phyloP scores from a whole-genome alignment of 306 rosid genomes.

The Corylus americana region DNA sequence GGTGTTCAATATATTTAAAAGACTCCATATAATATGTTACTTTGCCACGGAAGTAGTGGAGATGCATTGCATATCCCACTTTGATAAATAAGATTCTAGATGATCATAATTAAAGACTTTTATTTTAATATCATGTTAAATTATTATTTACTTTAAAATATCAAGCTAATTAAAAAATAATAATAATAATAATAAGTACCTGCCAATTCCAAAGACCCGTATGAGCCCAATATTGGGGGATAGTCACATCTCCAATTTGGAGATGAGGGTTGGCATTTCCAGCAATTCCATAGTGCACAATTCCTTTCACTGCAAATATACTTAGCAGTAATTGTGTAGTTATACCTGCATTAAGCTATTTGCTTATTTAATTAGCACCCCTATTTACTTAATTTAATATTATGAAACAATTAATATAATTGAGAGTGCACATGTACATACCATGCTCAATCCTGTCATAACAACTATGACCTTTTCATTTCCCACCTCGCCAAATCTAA shows the following conservation, averaged over 20 bases:
- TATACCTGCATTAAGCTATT: slow-evolving; percentile 70
- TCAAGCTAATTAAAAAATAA: no score
- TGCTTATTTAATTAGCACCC: neutral
- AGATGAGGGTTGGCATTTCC: slow-evolving; percentile 73
- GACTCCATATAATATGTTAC: no score
- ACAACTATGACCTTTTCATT: slow-evolving; percentile 54
- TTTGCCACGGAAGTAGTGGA: neutral
- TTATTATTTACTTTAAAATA: no score
- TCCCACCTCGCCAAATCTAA: slow-evolving; percentile 59
- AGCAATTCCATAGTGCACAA: slow-evolving; percentile 36
- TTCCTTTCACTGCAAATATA: slow-evolving; percentile 57
- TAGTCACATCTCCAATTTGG: slow-evolving; percentile 73
- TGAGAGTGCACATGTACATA: slow-evolving; percentile 16
- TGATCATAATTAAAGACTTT: no score
- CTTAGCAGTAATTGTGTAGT: slow-evolving; percentile 61
- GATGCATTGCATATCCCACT: no score
- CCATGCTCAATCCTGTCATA: slow-evolving; percentile 75
- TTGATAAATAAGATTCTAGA: no score
- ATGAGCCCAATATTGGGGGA: slow-evolving; percentile 81
- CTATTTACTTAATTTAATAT: neutral
- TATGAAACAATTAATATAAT: neutral
- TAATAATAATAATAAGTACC: slow-evolving; percentile 33
- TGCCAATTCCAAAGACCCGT: slow-evolving; percentile 86
- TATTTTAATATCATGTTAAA: no score
- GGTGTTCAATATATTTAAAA: no score